These are phyloP conservation scores for Acanthamoeba lenticulata DNA, from an alignment of 208 protist species.

Conservation along the genomic window DNA sequence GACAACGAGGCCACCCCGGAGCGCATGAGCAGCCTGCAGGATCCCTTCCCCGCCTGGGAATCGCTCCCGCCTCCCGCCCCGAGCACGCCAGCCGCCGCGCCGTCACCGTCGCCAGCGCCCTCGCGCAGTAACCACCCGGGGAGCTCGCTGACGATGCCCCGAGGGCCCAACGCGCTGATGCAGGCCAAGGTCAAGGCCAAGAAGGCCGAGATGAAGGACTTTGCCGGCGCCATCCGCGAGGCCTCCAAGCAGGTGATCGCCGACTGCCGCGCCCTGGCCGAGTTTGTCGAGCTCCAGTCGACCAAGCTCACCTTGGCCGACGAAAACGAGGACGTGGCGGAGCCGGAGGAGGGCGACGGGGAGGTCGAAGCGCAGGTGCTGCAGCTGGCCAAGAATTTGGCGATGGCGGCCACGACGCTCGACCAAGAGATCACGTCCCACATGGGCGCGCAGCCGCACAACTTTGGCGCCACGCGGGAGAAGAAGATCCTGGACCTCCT, in stretches of 20 bases:
- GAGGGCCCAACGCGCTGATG: not conserved
- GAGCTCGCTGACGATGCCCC: not conserved
- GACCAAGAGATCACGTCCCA: not conserved
- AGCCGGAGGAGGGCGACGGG: not conserved
- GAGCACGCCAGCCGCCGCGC: not conserved
- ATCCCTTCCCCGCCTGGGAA: constrained; percentile 26
- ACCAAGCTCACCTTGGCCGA: not conserved
- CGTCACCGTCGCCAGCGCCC: not conserved
- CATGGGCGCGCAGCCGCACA: not conserved
- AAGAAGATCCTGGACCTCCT: not conserved
- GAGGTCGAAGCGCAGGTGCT: constrained; percentile 23
- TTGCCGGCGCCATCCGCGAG: not conserved
- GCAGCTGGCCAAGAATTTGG: constrained; percentile 36
- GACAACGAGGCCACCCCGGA: not conserved
- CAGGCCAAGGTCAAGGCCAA: not conserved
- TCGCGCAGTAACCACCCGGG: no score
- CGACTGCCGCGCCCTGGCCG: constrained; percentile 5
- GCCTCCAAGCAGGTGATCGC: constrained; percentile 30
- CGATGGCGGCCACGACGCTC: not conserved
- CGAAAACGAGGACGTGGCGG: not conserved
- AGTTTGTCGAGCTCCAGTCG: constrained; percentile 1
- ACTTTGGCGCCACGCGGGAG: not conserved
- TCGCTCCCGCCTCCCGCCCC: not conserved
- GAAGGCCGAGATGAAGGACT: constrained; percentile 20
- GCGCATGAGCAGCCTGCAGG: not conserved